Conservation (phyloP, 805 yeast genomes). For the Hanseniaspora clermontiae region DNA sequence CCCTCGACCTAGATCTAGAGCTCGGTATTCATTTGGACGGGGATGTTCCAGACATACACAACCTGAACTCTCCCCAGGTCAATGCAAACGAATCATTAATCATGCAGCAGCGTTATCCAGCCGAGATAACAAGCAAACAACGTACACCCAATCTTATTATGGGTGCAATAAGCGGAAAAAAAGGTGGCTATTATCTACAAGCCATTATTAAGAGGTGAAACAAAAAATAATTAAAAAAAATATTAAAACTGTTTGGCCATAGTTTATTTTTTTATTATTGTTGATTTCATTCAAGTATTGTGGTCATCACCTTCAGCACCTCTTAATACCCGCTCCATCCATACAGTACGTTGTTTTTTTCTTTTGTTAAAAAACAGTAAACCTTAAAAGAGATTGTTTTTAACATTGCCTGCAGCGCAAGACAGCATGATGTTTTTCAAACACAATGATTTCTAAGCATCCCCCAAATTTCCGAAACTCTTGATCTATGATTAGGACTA, state of each 20-base stretch:
- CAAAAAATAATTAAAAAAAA: background rate
- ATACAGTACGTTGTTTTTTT: background rate
- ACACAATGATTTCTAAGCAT: background rate
- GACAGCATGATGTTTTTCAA: conserved; percentile 2
- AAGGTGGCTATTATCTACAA: background rate
- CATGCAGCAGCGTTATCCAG: conserved; percentile 16
- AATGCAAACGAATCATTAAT: background rate
- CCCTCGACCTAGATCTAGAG: conserved; percentile 2
- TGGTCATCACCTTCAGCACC: background rate
- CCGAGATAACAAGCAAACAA: conserved; percentile 12
- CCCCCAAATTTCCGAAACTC: background rate
- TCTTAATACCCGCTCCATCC: background rate
- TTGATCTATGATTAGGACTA: background rate
- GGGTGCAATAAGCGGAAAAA: background rate
- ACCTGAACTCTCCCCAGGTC: background rate
- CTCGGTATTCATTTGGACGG: conserved; percentile 12
- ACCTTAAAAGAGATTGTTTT: too few species aligned
- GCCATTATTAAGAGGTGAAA: background rate
- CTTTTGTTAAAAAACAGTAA: too few species aligned
- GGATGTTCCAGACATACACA: conserved; percentile 1
- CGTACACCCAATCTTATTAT: background rate
- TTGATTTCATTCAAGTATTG: too few species aligned
- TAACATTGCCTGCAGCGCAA: conserved; percentile 14
- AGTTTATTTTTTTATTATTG: background rate
- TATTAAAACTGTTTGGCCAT: conserved; percentile 4